Conservation (phyloP, 768 basidiomycete species). For the Dacryopinax primogenitus region DNA sequence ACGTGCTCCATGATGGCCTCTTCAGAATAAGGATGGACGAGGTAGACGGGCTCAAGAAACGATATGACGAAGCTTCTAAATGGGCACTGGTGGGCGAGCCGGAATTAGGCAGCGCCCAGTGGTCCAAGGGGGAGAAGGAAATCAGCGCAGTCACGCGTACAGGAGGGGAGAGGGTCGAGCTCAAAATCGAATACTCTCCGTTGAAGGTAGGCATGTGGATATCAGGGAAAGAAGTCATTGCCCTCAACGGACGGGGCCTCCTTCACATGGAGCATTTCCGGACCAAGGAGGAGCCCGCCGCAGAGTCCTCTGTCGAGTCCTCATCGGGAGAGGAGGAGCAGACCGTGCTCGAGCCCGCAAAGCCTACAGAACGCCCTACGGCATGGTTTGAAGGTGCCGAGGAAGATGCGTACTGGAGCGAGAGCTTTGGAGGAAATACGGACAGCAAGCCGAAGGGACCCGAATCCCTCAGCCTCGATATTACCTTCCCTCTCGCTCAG, state of each 20-base stretch:
- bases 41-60: constrained; percentile 57
- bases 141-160: constrained; percentile 43
- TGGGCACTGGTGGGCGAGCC: constrained; percentile 82
- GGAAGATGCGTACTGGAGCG: constrained; percentile 82
- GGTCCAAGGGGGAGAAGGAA: constrained; percentile 53
- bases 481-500: constrained; percentile 81
- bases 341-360: constrained; percentile 20
- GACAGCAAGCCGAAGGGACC: constrained; percentile 97
- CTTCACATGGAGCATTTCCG: constrained; percentile 97
- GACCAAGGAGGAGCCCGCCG: constrained; percentile 40
- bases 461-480: constrained; percentile 83
- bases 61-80: constrained; percentile 81
- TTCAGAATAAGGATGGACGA: constrained; percentile 92
- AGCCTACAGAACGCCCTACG: constrained; percentile 30
- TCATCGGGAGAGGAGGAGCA: constrained; percentile 24
- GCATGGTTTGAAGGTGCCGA: constrained; percentile 80
- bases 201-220: constrained; percentile 59
- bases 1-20: constrained; percentile 77
- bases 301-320: constrained; percentile 24
- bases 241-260: constrained; percentile 77
- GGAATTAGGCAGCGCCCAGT: constrained; percentile 44
- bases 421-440: constrained; percentile 72
- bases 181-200: constrained; percentile 62
- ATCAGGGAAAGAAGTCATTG: constrained; percentile 68
- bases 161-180: constrained; percentile 52